Evolutionary conservation across 2,329 filamentous ascomycete species (phyloP).

Genomic region (Fusarium pseudoanthophilum): DNA sequence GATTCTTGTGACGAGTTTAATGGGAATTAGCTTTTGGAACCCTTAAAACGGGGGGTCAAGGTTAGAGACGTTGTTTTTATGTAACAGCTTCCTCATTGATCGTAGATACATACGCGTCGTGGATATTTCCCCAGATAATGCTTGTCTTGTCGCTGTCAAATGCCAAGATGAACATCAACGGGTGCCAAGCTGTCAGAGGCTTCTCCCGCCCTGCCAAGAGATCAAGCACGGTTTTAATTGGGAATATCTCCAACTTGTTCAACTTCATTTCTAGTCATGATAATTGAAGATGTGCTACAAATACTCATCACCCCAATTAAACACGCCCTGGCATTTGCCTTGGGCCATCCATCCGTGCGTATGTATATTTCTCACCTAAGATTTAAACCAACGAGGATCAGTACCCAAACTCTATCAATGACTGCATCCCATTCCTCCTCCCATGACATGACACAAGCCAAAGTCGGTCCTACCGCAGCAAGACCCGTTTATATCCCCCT

Average conservation of each 20-base stretch:
- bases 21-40: neutral
- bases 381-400: neutral
- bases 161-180: constrained; percentile 10
- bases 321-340: neutral
- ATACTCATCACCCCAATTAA: neutral
- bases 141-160: neutral
- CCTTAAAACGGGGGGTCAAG: neutral
- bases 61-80: neutral
- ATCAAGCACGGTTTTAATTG: constrained; percentile 17
- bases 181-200: constrained; percentile 21
- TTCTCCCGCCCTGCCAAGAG: constrained; percentile 15
- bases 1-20: neutral
- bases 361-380: neutral
- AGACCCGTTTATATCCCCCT: constrained; percentile 1
- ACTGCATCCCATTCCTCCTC: constrained; percentile 10
- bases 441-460: constrained; percentile 1
- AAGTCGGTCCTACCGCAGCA: neutral
- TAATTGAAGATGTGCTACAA: rapidly evolving
- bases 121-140: neutral
- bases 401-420: constrained; percentile 5
- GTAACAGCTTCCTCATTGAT: constrained; percentile 1
- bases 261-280: neutral
- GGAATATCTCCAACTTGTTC: neutral
- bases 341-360: neutral
- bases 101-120: neutral